Conservation (phyloP, 1,139 yeast species). For the Cylindricascospora bacillispora region DNA sequence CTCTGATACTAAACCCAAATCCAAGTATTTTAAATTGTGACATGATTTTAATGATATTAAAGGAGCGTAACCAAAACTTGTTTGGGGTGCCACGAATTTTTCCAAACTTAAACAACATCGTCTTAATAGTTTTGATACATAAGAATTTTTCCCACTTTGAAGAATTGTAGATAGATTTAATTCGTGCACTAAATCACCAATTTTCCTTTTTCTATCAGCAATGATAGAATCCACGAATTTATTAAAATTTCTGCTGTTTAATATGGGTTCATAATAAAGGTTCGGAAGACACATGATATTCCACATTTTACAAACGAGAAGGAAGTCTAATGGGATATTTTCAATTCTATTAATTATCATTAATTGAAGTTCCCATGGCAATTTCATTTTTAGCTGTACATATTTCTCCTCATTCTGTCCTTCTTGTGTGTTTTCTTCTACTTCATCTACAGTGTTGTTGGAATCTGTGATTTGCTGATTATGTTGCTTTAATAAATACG, state of each 20-base stretch:
- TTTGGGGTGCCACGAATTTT: slow-evolving; percentile 79
- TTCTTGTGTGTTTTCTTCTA: neutral
- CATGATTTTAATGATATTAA: slow-evolving; percentile 67
- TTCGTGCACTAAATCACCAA: slow-evolving; percentile 34
- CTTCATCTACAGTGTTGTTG: neutral
- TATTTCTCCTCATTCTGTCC: neutral
- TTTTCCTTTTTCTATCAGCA: slow-evolving; percentile 20
- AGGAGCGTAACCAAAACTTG: slow-evolving; percentile 89
- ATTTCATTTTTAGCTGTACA: slow-evolving; percentile 8
- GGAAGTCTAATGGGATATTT: slow-evolving; percentile 36
- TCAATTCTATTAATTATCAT: slow-evolving; percentile 35
- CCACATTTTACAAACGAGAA: slow-evolving; percentile 51
- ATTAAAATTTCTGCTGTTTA: slow-evolving; percentile 56
- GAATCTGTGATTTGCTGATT: neutral
- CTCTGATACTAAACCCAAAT: slow-evolving; percentile 81
- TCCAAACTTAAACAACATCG: slow-evolving; percentile 54
- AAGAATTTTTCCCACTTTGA: slow-evolving; percentile 90
- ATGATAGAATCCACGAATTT: slow-evolving; percentile 62
- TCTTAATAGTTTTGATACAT: slow-evolving; percentile 67
- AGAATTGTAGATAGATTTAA: slow-evolving; percentile 68
- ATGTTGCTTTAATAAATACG: neutral
- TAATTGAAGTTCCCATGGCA: slow-evolving; percentile 43
- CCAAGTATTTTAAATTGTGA: slow-evolving; percentile 47
- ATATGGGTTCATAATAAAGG: slow-evolving; percentile 49
- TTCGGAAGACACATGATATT: slow-evolving; percentile 47